Percentiles rank a stretch among this genome's conserved stretches.
Conservation (phyloP, 2,329 filamentous ascomycete species). For the Tolypocladium pustulatum region DNA sequence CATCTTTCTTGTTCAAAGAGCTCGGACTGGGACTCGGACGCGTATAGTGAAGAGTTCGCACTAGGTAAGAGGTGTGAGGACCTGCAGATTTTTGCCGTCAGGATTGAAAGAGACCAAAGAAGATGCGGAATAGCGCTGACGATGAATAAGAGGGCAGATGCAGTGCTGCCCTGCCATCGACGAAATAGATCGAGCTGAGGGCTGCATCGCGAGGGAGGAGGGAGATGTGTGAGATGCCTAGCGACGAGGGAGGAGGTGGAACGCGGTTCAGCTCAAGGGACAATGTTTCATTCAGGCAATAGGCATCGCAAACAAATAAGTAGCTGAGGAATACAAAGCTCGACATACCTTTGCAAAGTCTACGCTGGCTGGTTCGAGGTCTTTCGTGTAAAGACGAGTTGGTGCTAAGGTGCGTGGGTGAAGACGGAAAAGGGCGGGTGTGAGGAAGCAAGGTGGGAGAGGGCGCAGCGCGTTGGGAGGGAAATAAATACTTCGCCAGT, state of each 20-base stretch:
- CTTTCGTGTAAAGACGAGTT: not conserved
- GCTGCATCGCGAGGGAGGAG: not conserved
- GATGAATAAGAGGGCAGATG: not conserved
- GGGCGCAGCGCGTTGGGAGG: not conserved
- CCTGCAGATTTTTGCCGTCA: not conserved
- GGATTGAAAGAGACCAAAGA: not conserved
- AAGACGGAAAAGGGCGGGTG: not conserved
- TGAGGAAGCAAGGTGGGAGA: not conserved
- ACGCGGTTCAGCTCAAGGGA: conserved; percentile 1
- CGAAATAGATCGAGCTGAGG: not conserved
- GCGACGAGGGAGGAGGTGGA: not conserved
- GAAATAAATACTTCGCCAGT: not conserved
- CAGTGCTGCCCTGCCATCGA: not conserved
- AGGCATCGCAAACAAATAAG: not conserved
- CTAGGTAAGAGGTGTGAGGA: not conserved
- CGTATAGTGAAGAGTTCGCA: not conserved
- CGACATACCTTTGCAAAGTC: not conserved
- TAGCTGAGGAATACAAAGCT: not conserved
- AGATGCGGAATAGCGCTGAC: not conserved
- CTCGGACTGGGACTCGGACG: not conserved
- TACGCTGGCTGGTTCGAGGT: not conserved
- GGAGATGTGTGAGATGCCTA: not conserved
- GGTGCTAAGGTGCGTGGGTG: not conserved
- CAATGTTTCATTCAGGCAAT: conserved; percentile 1
- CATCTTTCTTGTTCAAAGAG: conserved; percentile 11